A percentile compares a stretch with the other conserved stretches of the same genome.
These are phyloP conservation scores for Takashimella tepidaria DNA, from an alignment of 1,284 basidiomycete species.

Conservation along the genomic window DNA sequence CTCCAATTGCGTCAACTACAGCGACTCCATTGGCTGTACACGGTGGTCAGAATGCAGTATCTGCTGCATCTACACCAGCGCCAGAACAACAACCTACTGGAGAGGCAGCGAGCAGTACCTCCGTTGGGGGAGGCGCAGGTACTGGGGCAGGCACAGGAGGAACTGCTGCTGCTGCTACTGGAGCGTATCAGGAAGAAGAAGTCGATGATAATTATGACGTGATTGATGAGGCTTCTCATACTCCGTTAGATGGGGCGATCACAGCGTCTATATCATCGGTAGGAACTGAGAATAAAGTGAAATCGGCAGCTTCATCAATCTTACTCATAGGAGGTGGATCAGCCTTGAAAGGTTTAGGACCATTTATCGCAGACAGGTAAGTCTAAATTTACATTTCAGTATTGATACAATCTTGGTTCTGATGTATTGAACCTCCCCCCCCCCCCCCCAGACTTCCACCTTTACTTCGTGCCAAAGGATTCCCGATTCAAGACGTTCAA, in stretches of 20 bases:
- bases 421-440: not conserved
- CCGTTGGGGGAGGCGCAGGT: not conserved
- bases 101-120: not conserved
- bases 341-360: conserved; percentile 46
- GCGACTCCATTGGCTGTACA: not conserved
- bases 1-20: not conserved
- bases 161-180: not conserved
- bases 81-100: not conserved
- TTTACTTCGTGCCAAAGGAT: conserved; percentile 75
- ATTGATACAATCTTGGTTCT: too few species aligned
- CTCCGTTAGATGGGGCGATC: conserved; percentile 90
- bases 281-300: conserved; percentile 81
- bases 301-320: conserved; percentile 82
- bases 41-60: not conserved
- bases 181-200: not conserved
- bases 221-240: conserved; percentile 73
- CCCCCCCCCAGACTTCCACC: conserved; percentile 30
- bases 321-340: conserved; percentile 79
- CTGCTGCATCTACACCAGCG: not conserved
- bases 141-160: too few species aligned
- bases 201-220: conserved; percentile 13
- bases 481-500: conserved; percentile 78
- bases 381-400: too few species aligned
- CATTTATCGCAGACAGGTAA: conserved; percentile 43
- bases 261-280: conserved; percentile 82